phyloP scores from a whole-genome alignment of 1,284 basidiomycete species.

The Fomitopsis schrenkii region DNA sequence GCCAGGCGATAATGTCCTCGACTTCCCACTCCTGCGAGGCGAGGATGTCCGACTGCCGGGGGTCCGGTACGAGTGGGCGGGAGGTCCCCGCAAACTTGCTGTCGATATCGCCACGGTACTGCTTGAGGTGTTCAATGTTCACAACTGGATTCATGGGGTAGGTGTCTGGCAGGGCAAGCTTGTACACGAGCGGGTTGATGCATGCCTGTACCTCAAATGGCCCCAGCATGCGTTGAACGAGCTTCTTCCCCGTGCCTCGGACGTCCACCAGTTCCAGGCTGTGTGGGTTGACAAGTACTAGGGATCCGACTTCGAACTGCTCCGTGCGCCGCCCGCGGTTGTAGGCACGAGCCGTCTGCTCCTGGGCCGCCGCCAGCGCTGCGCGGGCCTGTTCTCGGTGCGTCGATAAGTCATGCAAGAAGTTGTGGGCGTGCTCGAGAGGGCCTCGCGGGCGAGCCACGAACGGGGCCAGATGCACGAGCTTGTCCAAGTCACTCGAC shows the following conservation, averaged over 20 bases:
- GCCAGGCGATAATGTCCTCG: too few relatives aligned
- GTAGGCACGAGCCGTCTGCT: constrained; percentile 7
- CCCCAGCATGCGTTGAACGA: constrained; percentile 26
- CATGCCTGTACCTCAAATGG: constrained; percentile 29
- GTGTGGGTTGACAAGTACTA: constrained; percentile 30
- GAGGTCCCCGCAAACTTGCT: not conserved
- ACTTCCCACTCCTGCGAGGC: not conserved
- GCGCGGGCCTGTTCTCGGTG: not conserved
- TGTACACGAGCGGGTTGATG: constrained; percentile 25
- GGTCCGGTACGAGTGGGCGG: not conserved
- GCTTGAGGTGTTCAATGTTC: constrained; percentile 26
- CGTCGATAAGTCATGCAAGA: not conserved
- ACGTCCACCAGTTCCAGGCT: constrained; percentile 19
- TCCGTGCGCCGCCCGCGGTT: constrained; percentile 11
- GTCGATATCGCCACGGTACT: constrained; percentile 6
- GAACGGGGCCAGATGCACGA: not conserved
- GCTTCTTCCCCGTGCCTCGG: constrained; percentile 27
- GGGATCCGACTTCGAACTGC: constrained; percentile 20
- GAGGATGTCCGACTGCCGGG: not conserved
- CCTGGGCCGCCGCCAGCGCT: not conserved
- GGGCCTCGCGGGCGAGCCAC: not conserved
- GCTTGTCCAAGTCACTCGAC: not conserved
- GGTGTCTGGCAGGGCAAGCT: constrained; percentile 21
- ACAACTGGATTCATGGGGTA: constrained; percentile 27
- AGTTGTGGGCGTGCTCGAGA: not conserved